Conservation (phyloP, 306 rosid species). For the Betula pendula region DNA sequence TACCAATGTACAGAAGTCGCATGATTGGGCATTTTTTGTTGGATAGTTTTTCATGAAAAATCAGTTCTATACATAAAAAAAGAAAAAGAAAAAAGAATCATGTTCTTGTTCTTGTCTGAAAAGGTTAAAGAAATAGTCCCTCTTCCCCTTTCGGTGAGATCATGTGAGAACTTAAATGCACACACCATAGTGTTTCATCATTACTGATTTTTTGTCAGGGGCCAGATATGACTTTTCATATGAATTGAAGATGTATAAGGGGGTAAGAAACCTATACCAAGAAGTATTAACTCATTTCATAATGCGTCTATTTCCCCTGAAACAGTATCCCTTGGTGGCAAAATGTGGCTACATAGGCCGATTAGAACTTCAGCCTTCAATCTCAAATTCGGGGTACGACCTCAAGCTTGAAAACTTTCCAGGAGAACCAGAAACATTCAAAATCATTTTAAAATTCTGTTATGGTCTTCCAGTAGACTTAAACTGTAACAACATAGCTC, state of each 20-base stretch:
- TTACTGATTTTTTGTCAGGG: neutral
- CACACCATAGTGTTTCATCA: neutral
- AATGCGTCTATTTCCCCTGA: slow-evolving; percentile 32
- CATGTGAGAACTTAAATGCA: neutral
- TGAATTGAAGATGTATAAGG: neutral
- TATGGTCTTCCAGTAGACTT: slow-evolving; percentile 84
- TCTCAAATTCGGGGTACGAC: slow-evolving; percentile 44
- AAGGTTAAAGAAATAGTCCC: neutral
- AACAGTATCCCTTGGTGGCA: slow-evolving; percentile 78
- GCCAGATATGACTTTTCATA: neutral
- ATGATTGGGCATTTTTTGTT: neutral
- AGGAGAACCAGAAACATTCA: slow-evolving; percentile 76
- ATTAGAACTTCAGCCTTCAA: slow-evolving; percentile 54
- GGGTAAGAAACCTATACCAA: neutral
- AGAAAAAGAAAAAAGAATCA: too few relatives aligned
- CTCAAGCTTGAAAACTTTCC: slow-evolving; percentile 85
- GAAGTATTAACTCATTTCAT: slow-evolving; percentile 11
- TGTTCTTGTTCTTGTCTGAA: neutral
- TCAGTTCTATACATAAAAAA: neutral
- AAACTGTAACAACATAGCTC: slow-evolving; percentile 64
- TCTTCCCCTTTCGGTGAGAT: neutral
- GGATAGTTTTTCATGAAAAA: neutral
- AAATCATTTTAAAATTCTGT: slow-evolving; percentile 72
- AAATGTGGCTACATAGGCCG: slow-evolving; percentile 83
- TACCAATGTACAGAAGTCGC: neutral